A percentile compares a stretch with the other conserved stretches of the same genome.
These are phyloP conservation scores for sunflower (Helianthus annuus) DNA, from an alignment of 129 eudicot genomes.

Conservation along the genomic window DNA sequence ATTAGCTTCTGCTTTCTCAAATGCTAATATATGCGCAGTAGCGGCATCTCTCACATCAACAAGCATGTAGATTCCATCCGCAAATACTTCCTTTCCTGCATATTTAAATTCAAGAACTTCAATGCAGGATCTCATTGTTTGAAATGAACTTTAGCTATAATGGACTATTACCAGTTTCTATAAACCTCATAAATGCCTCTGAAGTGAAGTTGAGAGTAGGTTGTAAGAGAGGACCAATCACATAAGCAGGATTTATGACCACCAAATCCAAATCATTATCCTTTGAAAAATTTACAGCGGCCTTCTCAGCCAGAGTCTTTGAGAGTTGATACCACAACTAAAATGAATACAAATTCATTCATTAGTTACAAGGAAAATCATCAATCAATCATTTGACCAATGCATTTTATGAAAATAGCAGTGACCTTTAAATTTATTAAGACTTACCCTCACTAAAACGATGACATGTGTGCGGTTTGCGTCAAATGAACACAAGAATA, in stretches of 20 bases:
- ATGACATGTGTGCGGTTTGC: no score
- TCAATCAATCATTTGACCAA: no score
- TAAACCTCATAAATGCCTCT: constrained; percentile 34
- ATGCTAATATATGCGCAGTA: constrained; percentile 52
- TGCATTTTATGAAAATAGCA: no score
- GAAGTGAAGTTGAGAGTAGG: constrained; percentile 41
- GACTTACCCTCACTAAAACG: no score
- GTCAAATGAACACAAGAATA: no score
- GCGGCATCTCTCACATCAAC: constrained; percentile 60
- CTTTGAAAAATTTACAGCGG: constrained; percentile 46
- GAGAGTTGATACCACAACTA: constrained; percentile 54
- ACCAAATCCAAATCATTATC: constrained; percentile 51
- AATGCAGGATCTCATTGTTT: neutral
- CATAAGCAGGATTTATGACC: constrained; percentile 45
- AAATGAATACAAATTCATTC: neutral
- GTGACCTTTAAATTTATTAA: no score
- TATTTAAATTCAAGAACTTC: neutral
- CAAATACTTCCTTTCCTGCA: constrained; percentile 37
- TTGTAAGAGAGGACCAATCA: constrained; percentile 57
- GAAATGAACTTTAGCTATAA: neutral
- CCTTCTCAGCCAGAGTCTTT: constrained; percentile 59
- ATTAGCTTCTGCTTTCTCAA: constrained; percentile 52
- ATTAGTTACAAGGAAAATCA: neutral
- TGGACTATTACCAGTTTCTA: constrained; percentile 27
- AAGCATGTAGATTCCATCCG: constrained; percentile 27